Evolutionary conservation across 2,329 filamentous ascomycete genomes (phyloP).

Genomic region (Diaporthe eres): DNA sequence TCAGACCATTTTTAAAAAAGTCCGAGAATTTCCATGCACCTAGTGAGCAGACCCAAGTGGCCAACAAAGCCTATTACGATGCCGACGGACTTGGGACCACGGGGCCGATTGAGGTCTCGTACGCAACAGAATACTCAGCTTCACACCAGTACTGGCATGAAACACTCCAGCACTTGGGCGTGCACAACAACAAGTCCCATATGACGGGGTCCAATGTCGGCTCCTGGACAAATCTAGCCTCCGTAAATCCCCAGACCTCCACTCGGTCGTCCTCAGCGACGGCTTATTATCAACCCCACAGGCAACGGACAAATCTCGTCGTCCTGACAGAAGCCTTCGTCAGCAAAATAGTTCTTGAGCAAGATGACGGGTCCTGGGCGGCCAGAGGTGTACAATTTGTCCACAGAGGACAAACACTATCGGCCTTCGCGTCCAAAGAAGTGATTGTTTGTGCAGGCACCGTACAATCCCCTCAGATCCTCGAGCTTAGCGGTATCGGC

Average conservation of each 20-base stretch:
- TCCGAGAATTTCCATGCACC: slow-evolving; percentile 47
- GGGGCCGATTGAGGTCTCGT: slow-evolving; percentile 43
- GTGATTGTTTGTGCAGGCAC: slow-evolving; percentile 72
- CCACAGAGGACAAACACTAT: slow-evolving; percentile 42
- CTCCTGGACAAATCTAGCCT: slow-evolving; percentile 60
- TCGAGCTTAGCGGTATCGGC: slow-evolving; percentile 74
- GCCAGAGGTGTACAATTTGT: slow-evolving; percentile 51
- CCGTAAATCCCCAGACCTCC: slow-evolving; percentile 55
- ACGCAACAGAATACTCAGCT: slow-evolving; percentile 44
- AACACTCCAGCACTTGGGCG: slow-evolving; percentile 52
- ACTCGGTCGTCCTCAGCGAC: slow-evolving; percentile 57
- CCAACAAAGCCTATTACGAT: slow-evolving; percentile 42
- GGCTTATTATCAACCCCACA: slow-evolving; percentile 61
- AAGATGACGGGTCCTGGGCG: slow-evolving; percentile 29
- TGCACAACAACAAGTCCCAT: slow-evolving; percentile 51
- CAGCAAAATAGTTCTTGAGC: slow-evolving; percentile 55
- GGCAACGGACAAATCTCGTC: slow-evolving; percentile 56
- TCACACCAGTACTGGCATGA: slow-evolving; percentile 51
- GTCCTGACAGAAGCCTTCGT: slow-evolving; percentile 59
- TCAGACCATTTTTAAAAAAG: slow-evolving; percentile 52
- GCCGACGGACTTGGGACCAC: neutral
- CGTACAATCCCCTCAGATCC: slow-evolving; percentile 69
- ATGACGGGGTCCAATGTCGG: slow-evolving; percentile 57
- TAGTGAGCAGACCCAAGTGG: neutral
- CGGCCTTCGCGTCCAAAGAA: slow-evolving; percentile 52